Base-by-base conservation (phyloP, 768 basidiomycete genomes). In the Scleroderma citrinum region DNA sequence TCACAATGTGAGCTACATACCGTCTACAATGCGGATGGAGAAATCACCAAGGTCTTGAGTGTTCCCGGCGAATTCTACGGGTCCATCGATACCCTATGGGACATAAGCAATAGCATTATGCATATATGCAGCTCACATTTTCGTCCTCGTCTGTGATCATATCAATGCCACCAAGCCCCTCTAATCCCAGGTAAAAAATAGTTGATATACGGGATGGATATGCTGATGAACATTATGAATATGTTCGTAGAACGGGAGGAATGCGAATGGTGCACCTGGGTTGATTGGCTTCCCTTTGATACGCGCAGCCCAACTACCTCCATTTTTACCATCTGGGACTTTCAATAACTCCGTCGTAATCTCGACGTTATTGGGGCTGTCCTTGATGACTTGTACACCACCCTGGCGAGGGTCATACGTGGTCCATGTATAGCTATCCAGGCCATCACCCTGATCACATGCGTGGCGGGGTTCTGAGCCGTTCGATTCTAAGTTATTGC, bases 251-350 rank as follows among this genome's bases (percentile, higher is more conserved):
- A 43, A 16, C 31, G 23, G 23, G 35, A 7, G 21, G 14, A 36
- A 30, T 3, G 39, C 32, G 6, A 21, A 32, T 42, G 39, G 43
- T 47, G 17, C 49, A 89, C 92, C 71, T 54, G 70, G 61, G 51
- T 82, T 71, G n/a, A 95, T 70, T 14, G 91, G 89, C 64, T 81
- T 75, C 19, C 91, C 90, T 60, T 82, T 86, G 55, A 94, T 77
- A 48, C 92, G 81, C 11, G 81, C 85, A 56, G 85, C 90, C 91
- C 91, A 93, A 64, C 86, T 90, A 16, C 92, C 92, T 14, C 90
- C 89, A 61, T 89, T 77, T 12, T 78, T 76, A 12, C 87, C 91
- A 38, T 84, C 88, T 14, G 85, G 75, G n/a, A 92, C 72, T 65
- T 96, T 96, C 47, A 96, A 68, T 56, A 92, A 84, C 57, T 89